These are phyloP conservation scores for Neopestalotiopsis clavispora DNA, from an alignment of 2,329 filamentous ascomycete genomes.

Conservation along the genomic window DNA sequence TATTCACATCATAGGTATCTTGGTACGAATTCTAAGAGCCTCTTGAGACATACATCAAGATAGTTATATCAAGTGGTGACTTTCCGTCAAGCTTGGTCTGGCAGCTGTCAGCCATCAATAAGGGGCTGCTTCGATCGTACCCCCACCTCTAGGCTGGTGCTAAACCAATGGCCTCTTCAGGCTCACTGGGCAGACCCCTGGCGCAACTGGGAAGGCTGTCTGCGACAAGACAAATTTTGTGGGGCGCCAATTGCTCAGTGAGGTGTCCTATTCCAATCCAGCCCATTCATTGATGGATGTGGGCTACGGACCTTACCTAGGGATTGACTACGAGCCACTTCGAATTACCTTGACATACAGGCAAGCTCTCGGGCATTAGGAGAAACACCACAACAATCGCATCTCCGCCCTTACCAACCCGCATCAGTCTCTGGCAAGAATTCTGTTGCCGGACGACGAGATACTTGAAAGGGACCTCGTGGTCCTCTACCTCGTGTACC, in stretches of 20 bases:
- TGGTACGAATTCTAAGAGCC: too few relatives aligned
- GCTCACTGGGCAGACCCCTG: background rate
- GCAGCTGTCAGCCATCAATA: background rate
- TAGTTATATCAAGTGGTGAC: background rate
- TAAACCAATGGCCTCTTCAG: background rate
- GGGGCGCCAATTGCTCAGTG: conserved; percentile 9
- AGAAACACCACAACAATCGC: background rate
- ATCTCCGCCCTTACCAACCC: background rate
- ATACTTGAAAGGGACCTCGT: background rate
- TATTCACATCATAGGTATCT: too few relatives aligned
- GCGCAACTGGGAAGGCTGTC: conserved; percentile 1
- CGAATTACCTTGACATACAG: background rate
- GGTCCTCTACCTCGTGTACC: background rate
- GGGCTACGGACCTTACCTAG: background rate
- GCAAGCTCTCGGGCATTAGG: background rate
- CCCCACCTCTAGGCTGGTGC: background rate
- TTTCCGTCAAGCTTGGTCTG: background rate
- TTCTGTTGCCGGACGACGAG: background rate
- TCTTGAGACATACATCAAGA: too few relatives aligned
- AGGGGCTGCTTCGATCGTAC: background rate
- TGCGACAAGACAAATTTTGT: background rate
- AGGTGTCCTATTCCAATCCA: conserved; percentile 13
- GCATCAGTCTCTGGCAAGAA: background rate
- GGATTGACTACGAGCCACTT: background rate
- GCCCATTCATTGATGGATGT: background rate